A percentile compares a stretch with the other conserved stretches of the same genome.
These are phyloP conservation scores for Syncephalis fuscata DNA, from an alignment of 371 early-diverging fungal species.

Conservation along the genomic window DNA sequence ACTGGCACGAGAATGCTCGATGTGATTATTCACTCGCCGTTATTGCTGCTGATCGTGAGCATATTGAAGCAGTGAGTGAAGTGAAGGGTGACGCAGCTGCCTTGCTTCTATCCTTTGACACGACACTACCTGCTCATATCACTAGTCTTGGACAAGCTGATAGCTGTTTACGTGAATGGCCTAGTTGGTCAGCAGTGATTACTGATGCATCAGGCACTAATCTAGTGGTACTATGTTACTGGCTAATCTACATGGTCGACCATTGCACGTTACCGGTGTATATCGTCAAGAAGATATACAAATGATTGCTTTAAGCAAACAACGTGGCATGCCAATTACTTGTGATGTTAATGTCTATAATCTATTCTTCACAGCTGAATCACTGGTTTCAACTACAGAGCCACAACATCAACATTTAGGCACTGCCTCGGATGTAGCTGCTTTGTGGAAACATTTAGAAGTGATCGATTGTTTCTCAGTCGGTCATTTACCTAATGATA, in stretches of 20 bases:
- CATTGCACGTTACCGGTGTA: constrained; percentile 79
- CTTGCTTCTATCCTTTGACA: constrained; percentile 35
- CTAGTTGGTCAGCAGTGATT: constrained; percentile 46
- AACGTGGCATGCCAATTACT: constrained; percentile 76
- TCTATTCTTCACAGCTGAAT: constrained; percentile 47
- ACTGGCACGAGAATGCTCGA: constrained; percentile 34
- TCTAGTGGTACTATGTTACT: constrained; percentile 71
- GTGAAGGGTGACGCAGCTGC: constrained; percentile 25
- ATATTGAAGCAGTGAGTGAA: constrained; percentile 10
- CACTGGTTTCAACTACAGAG: too few species aligned
- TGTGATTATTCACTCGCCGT: constrained; percentile 63
- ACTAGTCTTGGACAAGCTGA: constrained; percentile 31
- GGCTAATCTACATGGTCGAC: constrained; percentile 60
- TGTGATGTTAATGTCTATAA: constrained; percentile 82
- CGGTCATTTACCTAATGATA: constrained; percentile 44
- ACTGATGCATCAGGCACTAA: constrained; percentile 71
- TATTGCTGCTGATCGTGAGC: constrained; percentile 44
- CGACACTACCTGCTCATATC: constrained; percentile 20
- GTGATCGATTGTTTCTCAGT: constrained; percentile 83
- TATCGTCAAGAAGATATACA: constrained; percentile 59
- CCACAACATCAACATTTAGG: constrained; percentile 17
- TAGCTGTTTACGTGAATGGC: constrained; percentile 59
- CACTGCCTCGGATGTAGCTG: constrained; percentile 32
- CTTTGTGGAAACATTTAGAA: constrained; percentile 63
- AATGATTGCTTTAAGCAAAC: constrained; percentile 69